Conservation (phyloP, 306 rosid genomes). For the barrel medic (Medicago truncatula) region DNA sequence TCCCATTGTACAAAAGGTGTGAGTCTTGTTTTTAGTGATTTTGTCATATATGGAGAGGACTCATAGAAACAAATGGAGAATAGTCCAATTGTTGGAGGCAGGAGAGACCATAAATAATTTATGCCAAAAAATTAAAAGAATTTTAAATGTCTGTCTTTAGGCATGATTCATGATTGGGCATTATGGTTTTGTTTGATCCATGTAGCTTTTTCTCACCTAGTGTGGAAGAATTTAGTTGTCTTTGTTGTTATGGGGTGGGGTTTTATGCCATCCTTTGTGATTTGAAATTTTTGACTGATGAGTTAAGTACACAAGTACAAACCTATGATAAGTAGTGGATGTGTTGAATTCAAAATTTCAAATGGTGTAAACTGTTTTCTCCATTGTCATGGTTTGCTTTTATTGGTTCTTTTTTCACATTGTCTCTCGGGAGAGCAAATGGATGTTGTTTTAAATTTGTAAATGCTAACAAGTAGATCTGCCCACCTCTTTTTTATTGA, state of each 20-base stretch:
- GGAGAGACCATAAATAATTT: not conserved
- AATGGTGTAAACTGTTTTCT: conserved; percentile 12
- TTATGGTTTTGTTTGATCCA: not conserved
- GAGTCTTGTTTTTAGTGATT: not conserved
- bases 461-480: not conserved
- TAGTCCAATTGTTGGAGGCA: not conserved
- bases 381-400: not conserved
- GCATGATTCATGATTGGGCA: not conserved
- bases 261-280: conserved; percentile 12
- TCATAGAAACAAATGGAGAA: not conserved
- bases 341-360: conserved; percentile 12
- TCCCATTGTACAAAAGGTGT: not conserved
- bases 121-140: not conserved
- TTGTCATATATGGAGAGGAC: not conserved
- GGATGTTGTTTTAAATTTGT: conserved; percentile 5
- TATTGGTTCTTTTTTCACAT: not conserved
- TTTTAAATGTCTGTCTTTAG: not conserved
- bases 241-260: not conserved
- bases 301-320: not conserved
- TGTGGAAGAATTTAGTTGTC: not conserved
- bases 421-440: not conserved
- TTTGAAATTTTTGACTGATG: conserved; percentile 5
- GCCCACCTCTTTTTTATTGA: not conserved
- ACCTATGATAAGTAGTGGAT: conserved; percentile 14
- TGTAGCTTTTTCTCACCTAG: not conserved